Evolutionary conservation across 1,284 basidiomycete species (phyloP), one percentile per base, ranked within the genome.

Genomic region (Austroboletus novae-zelandiae): DNA sequence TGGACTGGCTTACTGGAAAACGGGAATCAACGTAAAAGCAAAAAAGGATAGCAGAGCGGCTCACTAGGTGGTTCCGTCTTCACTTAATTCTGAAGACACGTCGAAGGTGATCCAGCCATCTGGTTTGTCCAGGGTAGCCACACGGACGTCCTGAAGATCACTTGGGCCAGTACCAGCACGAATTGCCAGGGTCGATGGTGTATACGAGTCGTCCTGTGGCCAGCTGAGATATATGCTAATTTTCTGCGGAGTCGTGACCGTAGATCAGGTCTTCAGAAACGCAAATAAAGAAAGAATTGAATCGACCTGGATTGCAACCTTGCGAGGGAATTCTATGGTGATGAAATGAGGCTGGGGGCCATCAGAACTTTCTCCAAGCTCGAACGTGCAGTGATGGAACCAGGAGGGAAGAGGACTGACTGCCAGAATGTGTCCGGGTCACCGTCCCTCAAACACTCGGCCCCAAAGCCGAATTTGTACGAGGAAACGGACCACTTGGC

Each of bases 391-490:
- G 29, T 20, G 40, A 34, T 40, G 3, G 27, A 7, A 15, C 25
- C 35, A 34, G 34, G 0, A n/a, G 10, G 23, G 23, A 13, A 43
- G 18, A 18, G 23, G 11, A 81, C 93, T 66, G 70, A 98, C 94
- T 99, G 97, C 97, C 97, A 99, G 61, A 98, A 95, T 0, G 94
- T 98, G 39, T 91, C 86, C 37, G 91, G 86, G 64, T 98, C 90
- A 20, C 82, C 80, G 61, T 98, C 94, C 14, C 85, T 79, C 45
- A 99, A 75, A 71, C 95, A 94, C 61, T 95, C 91, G 15, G 94
- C 86, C 6, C 96, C 95, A 64, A 96, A 97, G 1, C 95, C 95
- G 57, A 95, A 96, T 70, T 99, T 99, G 72, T 85, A 94, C 0
- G 91, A 94, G 17, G 94, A 98, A 9, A 99, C 94, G n/a, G 89